phyloP scores from a whole-genome alignment of 2,329 filamentous ascomycete species.

The Pseudogymnoascus sp. region DNA sequence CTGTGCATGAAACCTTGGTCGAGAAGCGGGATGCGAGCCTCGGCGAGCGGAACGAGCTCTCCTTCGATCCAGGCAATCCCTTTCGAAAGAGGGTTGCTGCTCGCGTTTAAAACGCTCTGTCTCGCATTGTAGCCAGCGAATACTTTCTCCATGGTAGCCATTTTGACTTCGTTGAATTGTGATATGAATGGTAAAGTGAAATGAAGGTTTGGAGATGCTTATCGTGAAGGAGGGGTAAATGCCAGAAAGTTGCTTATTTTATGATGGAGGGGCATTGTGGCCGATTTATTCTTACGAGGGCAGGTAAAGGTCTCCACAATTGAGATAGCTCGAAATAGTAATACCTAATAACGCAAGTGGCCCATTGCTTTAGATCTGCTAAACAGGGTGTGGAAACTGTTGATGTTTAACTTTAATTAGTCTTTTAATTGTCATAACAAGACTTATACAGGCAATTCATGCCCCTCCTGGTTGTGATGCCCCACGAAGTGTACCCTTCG shows the following conservation, averaged over 20 bases:
- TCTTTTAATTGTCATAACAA: slow-evolving; percentile 2
- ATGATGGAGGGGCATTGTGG: neutral
- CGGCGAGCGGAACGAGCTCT: slow-evolving; percentile 37
- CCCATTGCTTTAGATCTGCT: neutral
- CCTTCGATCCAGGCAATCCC: slow-evolving; percentile 45
- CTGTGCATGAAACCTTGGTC: slow-evolving; percentile 49
- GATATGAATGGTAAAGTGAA: neutral
- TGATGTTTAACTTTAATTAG: neutral
- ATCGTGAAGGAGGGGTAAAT: neutral
- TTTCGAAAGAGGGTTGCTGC: slow-evolving; percentile 35
- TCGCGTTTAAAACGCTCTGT: slow-evolving; percentile 29
- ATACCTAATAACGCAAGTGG: slow-evolving; percentile 7
- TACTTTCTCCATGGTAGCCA: slow-evolving; percentile 41
- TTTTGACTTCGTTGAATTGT: slow-evolving; percentile 20
- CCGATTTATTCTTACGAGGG: slow-evolving; percentile 3
- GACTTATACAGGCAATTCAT: neutral
- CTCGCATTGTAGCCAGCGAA: slow-evolving; percentile 36
- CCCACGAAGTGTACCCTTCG: neutral
- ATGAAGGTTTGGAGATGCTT: neutral
- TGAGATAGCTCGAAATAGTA: slow-evolving; percentile 1
- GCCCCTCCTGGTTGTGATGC: neutral
- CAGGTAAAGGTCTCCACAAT: neutral
- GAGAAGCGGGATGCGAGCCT: slow-evolving; percentile 44
- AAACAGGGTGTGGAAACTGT: neutral
- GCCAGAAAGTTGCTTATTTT: neutral